Evolutionary conservation across 495 filamentous ascomycete genomes (phyloP).

Genomic region (Neurospora intermedia): DNA sequence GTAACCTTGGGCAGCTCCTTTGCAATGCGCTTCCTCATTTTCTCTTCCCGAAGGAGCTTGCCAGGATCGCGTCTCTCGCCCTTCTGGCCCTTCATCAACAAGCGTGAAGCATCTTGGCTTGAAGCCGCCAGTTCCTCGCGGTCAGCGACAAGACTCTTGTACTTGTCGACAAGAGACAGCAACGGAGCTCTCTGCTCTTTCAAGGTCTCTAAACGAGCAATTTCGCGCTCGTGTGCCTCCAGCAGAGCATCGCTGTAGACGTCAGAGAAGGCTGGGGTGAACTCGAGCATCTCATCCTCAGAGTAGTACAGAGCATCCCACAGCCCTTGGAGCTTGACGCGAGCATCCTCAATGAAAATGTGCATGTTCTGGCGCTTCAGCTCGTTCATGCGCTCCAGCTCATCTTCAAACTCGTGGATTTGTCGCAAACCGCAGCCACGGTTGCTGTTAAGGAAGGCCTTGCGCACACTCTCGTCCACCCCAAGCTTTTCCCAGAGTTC

Average conservation of each 20-base stretch:
- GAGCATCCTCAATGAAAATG: constrained; percentile 87
- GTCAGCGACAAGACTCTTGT: constrained; percentile 75
- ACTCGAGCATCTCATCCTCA: constrained; percentile 96
- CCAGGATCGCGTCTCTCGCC: constrained; percentile 87
- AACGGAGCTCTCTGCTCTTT: constrained; percentile 82
- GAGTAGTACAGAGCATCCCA: constrained; percentile 92
- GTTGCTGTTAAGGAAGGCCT: constrained; percentile 61
- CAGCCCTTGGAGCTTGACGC: constrained; percentile 79
- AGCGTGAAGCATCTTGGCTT: constrained; percentile 84
- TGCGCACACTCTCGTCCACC: constrained; percentile 69
- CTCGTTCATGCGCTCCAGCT: constrained; percentile 74
- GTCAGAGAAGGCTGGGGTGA: constrained; percentile 86
- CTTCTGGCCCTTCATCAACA: constrained; percentile 80
- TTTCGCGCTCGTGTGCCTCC: constrained; percentile 78
- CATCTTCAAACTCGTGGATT: constrained; percentile 92
- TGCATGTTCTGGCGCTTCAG: constrained; percentile 91
- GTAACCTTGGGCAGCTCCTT: constrained; percentile 93
- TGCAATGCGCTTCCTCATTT: constrained; percentile 91
- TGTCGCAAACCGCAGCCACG: constrained; percentile 71
- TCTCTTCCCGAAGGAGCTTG: constrained; percentile 91
- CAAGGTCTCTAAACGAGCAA: constrained; percentile 66
- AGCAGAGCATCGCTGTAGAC: constrained; percentile 85
- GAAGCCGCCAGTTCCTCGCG: constrained; percentile 77
- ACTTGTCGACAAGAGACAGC: constrained; percentile 69
- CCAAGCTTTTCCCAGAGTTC: constrained; percentile 82